phyloP scores from a whole-genome alignment of 2,329 filamentous ascomycete genomes.

The Blastomyces emzantsi region DNA sequence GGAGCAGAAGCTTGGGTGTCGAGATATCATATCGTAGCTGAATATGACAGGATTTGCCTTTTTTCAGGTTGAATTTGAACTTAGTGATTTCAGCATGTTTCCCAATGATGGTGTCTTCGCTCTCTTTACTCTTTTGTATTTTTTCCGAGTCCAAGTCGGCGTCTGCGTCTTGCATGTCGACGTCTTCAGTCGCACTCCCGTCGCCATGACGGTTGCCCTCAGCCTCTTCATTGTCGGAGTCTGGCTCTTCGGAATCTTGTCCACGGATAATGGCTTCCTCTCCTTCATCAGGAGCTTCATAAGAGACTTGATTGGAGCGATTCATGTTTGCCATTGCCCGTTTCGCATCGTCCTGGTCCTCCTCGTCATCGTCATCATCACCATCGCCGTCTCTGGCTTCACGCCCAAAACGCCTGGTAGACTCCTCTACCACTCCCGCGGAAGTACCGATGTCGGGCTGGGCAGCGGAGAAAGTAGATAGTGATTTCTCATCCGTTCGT shows the following conservation, averaged over 20 bases:
- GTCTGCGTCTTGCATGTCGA: constrained; percentile 27
- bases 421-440: constrained; percentile 48
- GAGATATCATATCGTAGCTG: constrained; percentile 71
- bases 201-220: constrained; percentile 32
- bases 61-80: constrained; percentile 70
- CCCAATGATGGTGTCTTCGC: constrained; percentile 56
- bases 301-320: constrained; percentile 72
- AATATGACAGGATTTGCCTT: constrained; percentile 67
- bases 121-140: constrained; percentile 38
- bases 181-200: constrained; percentile 25
- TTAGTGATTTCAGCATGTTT: constrained; percentile 58
- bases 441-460: constrained; percentile 66
- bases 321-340: constrained; percentile 57
- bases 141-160: constrained; percentile 35
- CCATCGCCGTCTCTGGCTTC: constrained; percentile 44
- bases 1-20: constrained; percentile 85
- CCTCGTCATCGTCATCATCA: constrained; percentile 62
- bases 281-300: constrained; percentile 86
- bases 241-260: constrained; percentile 50
- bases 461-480: constrained; percentile 53
- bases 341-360: constrained; percentile 63
- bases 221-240: constrained; percentile 44
- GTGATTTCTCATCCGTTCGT: constrained; percentile 53
- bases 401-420: constrained; percentile 37
- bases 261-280: constrained; percentile 69